These are phyloP conservation scores for Trematosphaeria pertusa DNA, from an alignment of 2,329 filamentous ascomycete genomes.

Conservation along the genomic window DNA sequence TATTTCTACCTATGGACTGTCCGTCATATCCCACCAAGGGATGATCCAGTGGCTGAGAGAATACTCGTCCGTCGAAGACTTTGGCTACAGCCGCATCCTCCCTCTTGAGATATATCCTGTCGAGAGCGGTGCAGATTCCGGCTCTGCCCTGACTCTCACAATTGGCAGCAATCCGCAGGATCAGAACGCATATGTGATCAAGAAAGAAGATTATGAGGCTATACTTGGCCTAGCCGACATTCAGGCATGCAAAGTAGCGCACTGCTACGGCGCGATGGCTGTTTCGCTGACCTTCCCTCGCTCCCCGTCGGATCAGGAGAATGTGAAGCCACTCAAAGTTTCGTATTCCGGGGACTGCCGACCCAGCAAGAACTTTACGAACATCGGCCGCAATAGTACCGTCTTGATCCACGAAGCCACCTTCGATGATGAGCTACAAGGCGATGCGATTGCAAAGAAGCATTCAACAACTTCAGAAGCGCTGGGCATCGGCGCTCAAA, in stretches of 20 bases:
- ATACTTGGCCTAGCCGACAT: slow-evolving; percentile 71
- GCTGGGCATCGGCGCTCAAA: slow-evolving; percentile 74
- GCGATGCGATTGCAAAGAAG: slow-evolving; percentile 84
- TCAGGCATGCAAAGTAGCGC: slow-evolving; percentile 71
- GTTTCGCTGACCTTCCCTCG: slow-evolving; percentile 78
- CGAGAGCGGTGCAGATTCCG: slow-evolving; percentile 18
- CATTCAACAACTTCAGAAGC: slow-evolving; percentile 91
- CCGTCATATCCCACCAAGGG: slow-evolving; percentile 70
- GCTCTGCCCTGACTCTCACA: slow-evolving; percentile 40
- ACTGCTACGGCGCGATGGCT: slow-evolving; percentile 82
- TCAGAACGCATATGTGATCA: slow-evolving; percentile 13
- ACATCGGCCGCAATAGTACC: slow-evolving; percentile 76
- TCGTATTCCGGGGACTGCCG: slow-evolving; percentile 95
- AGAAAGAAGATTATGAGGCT: slow-evolving; percentile 47
- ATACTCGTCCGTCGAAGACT: slow-evolving; percentile 78
- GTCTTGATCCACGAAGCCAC: slow-evolving; percentile 95
- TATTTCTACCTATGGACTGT: slow-evolving; percentile 29
- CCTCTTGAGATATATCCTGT: slow-evolving; percentile 55
- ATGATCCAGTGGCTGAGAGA: slow-evolving; percentile 83
- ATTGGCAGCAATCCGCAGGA: slow-evolving; percentile 13
- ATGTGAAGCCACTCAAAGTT: slow-evolving; percentile 72
- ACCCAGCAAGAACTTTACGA: slow-evolving; percentile 69
- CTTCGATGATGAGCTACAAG: slow-evolving; percentile 83
- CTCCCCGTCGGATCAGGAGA: slow-evolving; percentile 16
- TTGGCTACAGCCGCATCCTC: slow-evolving; percentile 69